Evolutionary conservation across 805 yeast genomes (phyloP).

Genomic region (Saccharomycopsis sp.): DNA sequence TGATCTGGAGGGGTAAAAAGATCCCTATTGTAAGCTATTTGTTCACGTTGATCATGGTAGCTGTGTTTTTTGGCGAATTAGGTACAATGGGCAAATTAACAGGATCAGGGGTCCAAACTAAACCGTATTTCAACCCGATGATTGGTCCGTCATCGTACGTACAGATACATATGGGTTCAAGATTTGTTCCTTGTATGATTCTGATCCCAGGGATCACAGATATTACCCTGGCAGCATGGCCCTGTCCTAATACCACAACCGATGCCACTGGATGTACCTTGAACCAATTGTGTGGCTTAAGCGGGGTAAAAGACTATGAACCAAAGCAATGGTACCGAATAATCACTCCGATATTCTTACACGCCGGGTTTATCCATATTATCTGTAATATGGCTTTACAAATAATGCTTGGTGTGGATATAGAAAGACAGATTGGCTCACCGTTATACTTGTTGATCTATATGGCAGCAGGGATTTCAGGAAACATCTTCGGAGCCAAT

Average conservation of each 20-base stretch:
- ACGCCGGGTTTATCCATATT: conserved; percentile 69
- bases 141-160: conserved; percentile 66
- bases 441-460: conserved; percentile 50
- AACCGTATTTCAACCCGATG: conserved; percentile 75
- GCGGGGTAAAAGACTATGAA: conserved; percentile 37
- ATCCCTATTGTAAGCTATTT: conserved; percentile 25
- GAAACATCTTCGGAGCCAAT: conserved; percentile 63
- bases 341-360: conserved; percentile 63
- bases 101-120: conserved; percentile 58
- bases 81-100: conserved; percentile 51
- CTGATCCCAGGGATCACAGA: conserved; percentile 43
- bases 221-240: conserved; percentile 40
- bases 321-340: conserved; percentile 69
- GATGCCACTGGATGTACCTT: conserved; percentile 48
- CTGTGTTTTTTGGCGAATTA: conserved; percentile 58
- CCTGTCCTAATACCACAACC: conserved; percentile 64
- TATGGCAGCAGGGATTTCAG: conserved; percentile 55
- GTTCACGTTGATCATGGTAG: conserved; percentile 39
- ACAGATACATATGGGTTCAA: conserved; percentile 61
- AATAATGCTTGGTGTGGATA: conserved; percentile 50
- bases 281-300: conserved; percentile 54
- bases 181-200: conserved; percentile 69
- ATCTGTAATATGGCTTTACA: conserved; percentile 57
- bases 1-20: conserved; percentile 19
- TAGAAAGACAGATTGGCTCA: conserved; percentile 52